A percentile compares a stretch with the other conserved stretches of the same genome.
These are phyloP conservation scores for Postia placenta DNA, from an alignment of 768 basidiomycete species.

Conservation along the genomic window DNA sequence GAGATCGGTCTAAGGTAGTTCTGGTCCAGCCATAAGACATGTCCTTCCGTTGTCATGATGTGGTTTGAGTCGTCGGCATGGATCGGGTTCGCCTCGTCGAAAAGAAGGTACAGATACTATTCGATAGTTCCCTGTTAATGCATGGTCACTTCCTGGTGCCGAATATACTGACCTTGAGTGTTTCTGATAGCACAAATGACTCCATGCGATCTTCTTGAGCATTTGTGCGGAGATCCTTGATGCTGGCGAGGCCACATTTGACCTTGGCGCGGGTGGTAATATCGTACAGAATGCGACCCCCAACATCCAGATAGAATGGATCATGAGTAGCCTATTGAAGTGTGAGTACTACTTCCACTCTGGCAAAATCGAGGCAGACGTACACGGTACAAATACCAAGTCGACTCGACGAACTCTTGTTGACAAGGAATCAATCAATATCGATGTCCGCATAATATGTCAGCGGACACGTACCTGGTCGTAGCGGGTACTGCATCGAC, in stretches of 20 bases:
- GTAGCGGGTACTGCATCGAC: conserved; percentile 71
- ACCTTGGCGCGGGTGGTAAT: conserved; percentile 70
- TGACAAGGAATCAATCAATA: not conserved
- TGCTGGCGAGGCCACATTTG: conserved; percentile 79
- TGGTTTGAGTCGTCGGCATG: conserved; percentile 77
- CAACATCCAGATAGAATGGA: conserved; percentile 88
- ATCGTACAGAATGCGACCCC: conserved; percentile 67
- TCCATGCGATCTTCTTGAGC: conserved; percentile 93
- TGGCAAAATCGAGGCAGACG: conserved; percentile 15
- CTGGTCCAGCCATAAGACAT: conserved; percentile 64
- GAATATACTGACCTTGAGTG: conserved; percentile 64
- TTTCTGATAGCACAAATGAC: conserved; percentile 91
- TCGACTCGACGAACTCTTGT: conserved; percentile 90
- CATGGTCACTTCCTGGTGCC: not conserved
- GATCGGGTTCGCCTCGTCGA: conserved; percentile 77
- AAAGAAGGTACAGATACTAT: conserved; percentile 89
- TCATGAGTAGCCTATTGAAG: conserved; percentile 79
- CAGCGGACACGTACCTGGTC: conserved; percentile 47
- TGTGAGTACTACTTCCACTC: conserved; percentile 6
- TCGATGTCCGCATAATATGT: not conserved
- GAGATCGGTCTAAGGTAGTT: conserved; percentile 52
- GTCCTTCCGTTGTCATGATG: conserved; percentile 95
- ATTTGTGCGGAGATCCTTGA: conserved; percentile 73
- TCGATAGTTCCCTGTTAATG: not conserved
- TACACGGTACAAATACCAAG: conserved; percentile 91